Conservation (phyloP, 345 rosid species). For the Euphorbia lathyris region DNA sequence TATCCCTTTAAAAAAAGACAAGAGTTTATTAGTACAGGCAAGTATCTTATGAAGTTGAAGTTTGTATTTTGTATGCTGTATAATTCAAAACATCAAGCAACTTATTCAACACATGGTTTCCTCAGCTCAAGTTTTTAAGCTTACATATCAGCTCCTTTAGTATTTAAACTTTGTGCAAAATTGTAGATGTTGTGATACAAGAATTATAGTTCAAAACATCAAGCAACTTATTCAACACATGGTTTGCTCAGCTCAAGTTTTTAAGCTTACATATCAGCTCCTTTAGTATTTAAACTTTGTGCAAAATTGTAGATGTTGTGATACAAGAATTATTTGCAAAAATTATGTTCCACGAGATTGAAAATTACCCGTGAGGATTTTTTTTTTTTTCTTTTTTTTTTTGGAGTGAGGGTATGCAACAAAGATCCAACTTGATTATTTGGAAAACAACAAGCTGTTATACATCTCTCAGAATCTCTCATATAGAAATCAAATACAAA, state of each 20-base stretch:
- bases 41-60: background rate
- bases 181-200: too few relatives aligned
- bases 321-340: background rate
- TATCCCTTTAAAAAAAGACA: too few relatives aligned
- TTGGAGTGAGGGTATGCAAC: background rate
- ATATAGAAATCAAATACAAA: conserved; percentile 15
- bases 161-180: background rate
- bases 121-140: too few relatives aligned
- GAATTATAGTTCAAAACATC: background rate
- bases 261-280: background rate
- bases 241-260: too few relatives aligned
- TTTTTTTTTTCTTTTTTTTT: too few relatives aligned
- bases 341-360: background rate
- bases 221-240: too few relatives aligned
- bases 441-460: conserved; percentile 53
- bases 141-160: background rate
- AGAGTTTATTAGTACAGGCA: background rate
- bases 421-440: background rate
- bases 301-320: background rate
- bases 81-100: background rate
- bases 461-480: conserved; percentile 23
- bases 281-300: background rate
- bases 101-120: too few relatives aligned
- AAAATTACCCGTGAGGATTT: background rate
- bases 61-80: background rate